Evolutionary conservation across 345 rosid genomes (phyloP).

Genomic region (Eucalyptus marginata): DNA sequence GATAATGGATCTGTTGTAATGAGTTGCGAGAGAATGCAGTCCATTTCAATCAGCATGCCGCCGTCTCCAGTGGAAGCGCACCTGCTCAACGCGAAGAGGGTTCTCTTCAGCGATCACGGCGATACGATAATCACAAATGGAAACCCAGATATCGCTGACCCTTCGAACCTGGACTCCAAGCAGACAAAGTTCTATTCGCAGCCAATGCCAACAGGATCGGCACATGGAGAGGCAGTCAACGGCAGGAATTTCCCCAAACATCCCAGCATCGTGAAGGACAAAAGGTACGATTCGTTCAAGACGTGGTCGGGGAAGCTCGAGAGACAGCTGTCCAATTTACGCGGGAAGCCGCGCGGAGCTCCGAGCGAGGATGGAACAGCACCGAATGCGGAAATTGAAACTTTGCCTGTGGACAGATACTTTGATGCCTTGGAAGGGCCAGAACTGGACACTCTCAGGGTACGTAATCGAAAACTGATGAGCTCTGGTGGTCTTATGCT

Average conservation of each 20-base stretch:
- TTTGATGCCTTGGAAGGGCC: conserved; percentile 90
- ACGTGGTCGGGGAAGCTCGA: conserved; percentile 87
- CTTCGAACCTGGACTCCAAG: conserved; percentile 4
- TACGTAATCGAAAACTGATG: neutral
- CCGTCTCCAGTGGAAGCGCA: conserved; percentile 16
- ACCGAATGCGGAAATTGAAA: conserved; percentile 18
- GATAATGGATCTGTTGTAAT: neutral
- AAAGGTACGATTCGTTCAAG: conserved; percentile 67
- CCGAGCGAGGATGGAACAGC: conserved; percentile 5
- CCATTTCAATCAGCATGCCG: conserved; percentile 65
- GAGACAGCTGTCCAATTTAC: conserved; percentile 55
- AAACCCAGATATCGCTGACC: conserved; percentile 4
- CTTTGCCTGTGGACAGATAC: conserved; percentile 64
- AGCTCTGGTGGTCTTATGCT: neutral
- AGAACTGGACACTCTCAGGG: conserved; percentile 76
- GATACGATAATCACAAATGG: neutral
- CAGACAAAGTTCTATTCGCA: conserved; percentile 37
- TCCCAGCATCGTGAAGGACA: conserved; percentile 35
- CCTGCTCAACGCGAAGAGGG: conserved; percentile 2
- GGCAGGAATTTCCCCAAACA: neutral
- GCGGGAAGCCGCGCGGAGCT: conserved; percentile 28
- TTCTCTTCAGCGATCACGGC: conserved; percentile 3
- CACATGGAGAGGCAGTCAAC: neutral
- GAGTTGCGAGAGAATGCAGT: conserved; percentile 1
- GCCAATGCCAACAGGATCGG: conserved; percentile 43